Base-by-base conservation (phyloP, 441 rosid genomes). In the Populus hybrid region DNA sequence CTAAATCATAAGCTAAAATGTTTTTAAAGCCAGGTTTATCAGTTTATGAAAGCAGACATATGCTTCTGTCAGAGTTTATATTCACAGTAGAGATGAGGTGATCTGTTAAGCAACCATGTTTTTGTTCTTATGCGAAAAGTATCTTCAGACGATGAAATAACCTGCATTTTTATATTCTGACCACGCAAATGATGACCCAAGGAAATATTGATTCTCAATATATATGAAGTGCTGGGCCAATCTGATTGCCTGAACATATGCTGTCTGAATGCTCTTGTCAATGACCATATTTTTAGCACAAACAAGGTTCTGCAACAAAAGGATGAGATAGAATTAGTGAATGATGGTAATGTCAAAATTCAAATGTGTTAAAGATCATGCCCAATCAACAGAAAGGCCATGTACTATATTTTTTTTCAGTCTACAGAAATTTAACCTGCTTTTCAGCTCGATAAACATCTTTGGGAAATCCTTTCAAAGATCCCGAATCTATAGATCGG, bases 131-230 rank as follows among this genome's bases (percentile, higher is more conserved):
- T 40, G 29, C 64, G 53, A 77, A 68, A 74, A 7, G 75, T 2
- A 26, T 71, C 64, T 14, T 59, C 5, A 33, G 76, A 80, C 71
- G 76, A 69, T 26, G 73, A 7, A 64, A 29, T 74, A 77, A 94
- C 98, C 98, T 92, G 96, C 90, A 71, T 86, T 89, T 81, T 88
- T 94, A 86, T 88, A 89, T 71, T 82, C 64, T 21, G 96, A 90
- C 98, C 98, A 94, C 1, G 91, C 93, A 83, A 83, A 92, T 18
- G 97, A 92, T 24, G 97, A 91, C 74, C 98, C 98, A 20, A 94
- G 77, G 82, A 94, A 94, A 83, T 94, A 94, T 67, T 94, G 98
- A 78, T 94, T 94, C 86, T 94, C 98, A 28, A 94, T 94, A 63
- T 92, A 92, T 74, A 94, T 88, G 76, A 89, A 94, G 81, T 90